These are phyloP conservation scores for Urochloa ruziziensis DNA, from an alignment of 176 grass and related monocot species.

Conservation along the genomic window DNA sequence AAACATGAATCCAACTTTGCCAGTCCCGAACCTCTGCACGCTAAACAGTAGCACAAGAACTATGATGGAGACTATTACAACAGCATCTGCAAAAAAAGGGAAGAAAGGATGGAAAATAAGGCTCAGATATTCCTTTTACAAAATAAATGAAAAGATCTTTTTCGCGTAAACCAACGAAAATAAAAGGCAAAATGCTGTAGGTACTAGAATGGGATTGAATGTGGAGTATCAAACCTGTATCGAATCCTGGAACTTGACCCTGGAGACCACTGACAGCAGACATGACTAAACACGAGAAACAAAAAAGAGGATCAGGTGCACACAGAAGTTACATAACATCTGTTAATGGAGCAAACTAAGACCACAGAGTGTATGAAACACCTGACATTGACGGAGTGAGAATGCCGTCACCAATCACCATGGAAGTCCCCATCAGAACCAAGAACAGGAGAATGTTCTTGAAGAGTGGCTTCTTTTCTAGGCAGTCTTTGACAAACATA, in stretches of 20 bases:
- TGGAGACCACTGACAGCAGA: slow-evolving; percentile 96
- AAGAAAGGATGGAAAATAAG: background rate
- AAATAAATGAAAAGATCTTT: slow-evolving; percentile 15
- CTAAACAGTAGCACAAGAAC: slow-evolving; percentile 87
- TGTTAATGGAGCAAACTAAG: background rate
- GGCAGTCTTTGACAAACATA: slow-evolving; percentile 71
- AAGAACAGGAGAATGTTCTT: slow-evolving; percentile 86
- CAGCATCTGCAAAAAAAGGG: slow-evolving; percentile 62
- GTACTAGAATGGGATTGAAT: background rate
- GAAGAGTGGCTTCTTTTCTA: slow-evolving; percentile 70
- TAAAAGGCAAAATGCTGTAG: background rate
- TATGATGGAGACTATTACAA: slow-evolving; percentile 75
- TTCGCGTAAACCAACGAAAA: background rate
- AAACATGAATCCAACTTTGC: slow-evolving; percentile 97
- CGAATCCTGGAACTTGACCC: slow-evolving; percentile 78
- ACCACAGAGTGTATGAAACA: slow-evolving; percentile 34
- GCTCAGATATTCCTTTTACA: background rate
- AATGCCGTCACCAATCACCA: slow-evolving; percentile 98
- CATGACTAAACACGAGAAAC: slow-evolving; percentile 67
- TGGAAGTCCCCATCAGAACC: slow-evolving; percentile 93
- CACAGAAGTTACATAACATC: background rate
- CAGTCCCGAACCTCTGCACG: slow-evolving; percentile 93
- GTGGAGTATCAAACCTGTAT: slow-evolving; percentile 50
- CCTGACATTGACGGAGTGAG: slow-evolving; percentile 99
- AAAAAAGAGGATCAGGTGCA: slow-evolving; percentile 18